These are phyloP conservation scores for Russula abietina DNA, from an alignment of 768 basidiomycete genomes.

Conservation along the genomic window DNA sequence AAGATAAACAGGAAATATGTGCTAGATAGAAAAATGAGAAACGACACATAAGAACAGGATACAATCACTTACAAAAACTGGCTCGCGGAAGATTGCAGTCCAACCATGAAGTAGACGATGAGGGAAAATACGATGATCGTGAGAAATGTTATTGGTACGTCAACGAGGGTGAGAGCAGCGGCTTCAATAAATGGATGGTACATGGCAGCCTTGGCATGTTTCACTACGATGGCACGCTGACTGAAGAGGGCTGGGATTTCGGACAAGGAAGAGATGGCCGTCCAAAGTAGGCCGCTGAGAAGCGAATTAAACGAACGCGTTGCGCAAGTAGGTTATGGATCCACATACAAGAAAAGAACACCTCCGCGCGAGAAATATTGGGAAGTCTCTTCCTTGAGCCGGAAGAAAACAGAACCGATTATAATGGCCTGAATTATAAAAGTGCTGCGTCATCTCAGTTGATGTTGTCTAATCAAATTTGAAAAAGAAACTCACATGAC, in stretches of 20 bases:
- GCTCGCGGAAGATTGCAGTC: constrained; percentile 45
- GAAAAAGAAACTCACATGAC: constrained; percentile 24
- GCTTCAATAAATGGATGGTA: constrained; percentile 54
- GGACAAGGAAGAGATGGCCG: constrained; percentile 54
- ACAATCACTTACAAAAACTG: constrained; percentile 58
- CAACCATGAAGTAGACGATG: constrained; percentile 57
- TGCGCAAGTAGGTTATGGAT: no score
- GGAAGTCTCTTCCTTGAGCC: constrained; percentile 46
- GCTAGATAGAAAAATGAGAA: constrained; percentile 32
- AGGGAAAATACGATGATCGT: constrained; percentile 40
- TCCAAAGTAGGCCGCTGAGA: constrained; percentile 49
- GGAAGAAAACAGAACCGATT: constrained; percentile 62
- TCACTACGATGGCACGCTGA: constrained; percentile 54
- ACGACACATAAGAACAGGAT: not conserved
- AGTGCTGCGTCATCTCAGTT: constrained; percentile 34
- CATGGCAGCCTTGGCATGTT: constrained; percentile 56
- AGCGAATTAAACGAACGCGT: not conserved
- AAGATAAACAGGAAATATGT: constrained; percentile 55
- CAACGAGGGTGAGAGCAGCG: constrained; percentile 54
- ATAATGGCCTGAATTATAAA: constrained; percentile 50
- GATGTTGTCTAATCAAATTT: not conserved
- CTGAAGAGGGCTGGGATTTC: constrained; percentile 53
- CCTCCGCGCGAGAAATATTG: constrained; percentile 75
- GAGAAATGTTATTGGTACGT: constrained; percentile 49
- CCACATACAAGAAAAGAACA: constrained; percentile 62